These are phyloP conservation scores for Penicillium crystallinum DNA, from an alignment of 495 filamentous ascomycete species.

Conservation along the genomic window DNA sequence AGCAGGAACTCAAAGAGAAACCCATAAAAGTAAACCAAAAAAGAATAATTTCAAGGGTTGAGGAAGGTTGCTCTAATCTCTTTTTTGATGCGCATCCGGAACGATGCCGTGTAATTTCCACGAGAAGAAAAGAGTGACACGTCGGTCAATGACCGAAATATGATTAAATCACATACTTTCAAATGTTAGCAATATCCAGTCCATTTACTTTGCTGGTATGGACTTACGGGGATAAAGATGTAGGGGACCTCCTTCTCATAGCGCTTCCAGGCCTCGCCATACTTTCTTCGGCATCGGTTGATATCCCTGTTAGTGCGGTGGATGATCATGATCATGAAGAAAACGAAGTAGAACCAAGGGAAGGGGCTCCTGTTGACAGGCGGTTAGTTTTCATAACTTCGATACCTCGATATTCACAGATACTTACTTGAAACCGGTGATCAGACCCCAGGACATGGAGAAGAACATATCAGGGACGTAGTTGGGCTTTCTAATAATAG, in stretches of 20 bases:
- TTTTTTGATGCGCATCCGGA: too few relatives aligned
- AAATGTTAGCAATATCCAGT: background rate
- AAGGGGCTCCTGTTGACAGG: slow-evolving; percentile 37
- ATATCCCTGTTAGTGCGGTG: slow-evolving; percentile 83
- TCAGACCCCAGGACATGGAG: slow-evolving; percentile 58
- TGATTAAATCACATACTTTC: slow-evolving; percentile 5
- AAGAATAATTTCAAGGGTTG: too few relatives aligned
- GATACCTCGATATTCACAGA: background rate
- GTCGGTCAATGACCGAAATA: background rate
- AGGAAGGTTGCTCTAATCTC: too few relatives aligned
- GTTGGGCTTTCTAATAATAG: slow-evolving; percentile 82
- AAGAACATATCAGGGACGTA: slow-evolving; percentile 88
- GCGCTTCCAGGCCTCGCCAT: slow-evolving; percentile 85
- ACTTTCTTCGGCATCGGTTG: slow-evolving; percentile 71
- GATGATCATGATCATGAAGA: slow-evolving; percentile 84
- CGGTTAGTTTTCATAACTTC: background rate
- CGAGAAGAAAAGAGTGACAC: too few relatives aligned
- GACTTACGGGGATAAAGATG: slow-evolving; percentile 89
- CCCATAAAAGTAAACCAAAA: too few relatives aligned
- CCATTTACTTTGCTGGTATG: background rate
- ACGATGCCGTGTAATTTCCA: too few relatives aligned
- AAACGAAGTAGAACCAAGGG: slow-evolving; percentile 92
- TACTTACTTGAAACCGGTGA: slow-evolving; percentile 51
- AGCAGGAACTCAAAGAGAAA: too few relatives aligned
- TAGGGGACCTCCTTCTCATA: slow-evolving; percentile 84